Conservation (phyloP, 2,329 filamentous ascomycete genomes). For the Trichoderma breve region DNA sequence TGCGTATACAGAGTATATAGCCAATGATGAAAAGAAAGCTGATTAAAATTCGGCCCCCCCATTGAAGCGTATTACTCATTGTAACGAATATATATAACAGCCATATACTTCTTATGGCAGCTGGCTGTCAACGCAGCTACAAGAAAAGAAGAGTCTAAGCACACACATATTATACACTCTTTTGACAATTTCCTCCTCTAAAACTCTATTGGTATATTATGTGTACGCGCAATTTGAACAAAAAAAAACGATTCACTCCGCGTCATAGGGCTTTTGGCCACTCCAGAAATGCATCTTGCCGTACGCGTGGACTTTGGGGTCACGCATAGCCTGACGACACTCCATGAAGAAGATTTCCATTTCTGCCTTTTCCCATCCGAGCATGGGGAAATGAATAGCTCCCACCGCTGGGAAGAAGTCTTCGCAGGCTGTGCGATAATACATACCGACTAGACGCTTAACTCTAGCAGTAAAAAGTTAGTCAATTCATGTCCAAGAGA, state of each 20-base stretch:
- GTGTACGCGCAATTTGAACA: not conserved
- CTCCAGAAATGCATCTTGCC: constrained; percentile 45
- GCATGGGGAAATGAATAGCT: constrained; percentile 38
- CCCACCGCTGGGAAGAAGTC: constrained; percentile 43
- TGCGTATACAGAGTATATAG: not conserved
- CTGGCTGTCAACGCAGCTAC: not conserved
- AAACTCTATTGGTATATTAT: not conserved
- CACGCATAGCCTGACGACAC: constrained; percentile 32
- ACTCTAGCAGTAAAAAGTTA: constrained; percentile 25
- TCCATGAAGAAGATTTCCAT: constrained; percentile 35
- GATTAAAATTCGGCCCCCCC: not conserved
- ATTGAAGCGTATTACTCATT: not conserved
- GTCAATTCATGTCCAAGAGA: not conserved
- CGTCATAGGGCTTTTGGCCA: constrained; percentile 37
- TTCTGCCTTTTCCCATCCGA: constrained; percentile 37
- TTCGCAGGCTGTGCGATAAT: constrained; percentile 41
- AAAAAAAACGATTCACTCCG: not conserved
- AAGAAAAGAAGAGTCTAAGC: not conserved
- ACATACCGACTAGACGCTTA: constrained; percentile 41
- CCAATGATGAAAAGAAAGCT: not conserved
- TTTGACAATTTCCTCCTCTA: not conserved
- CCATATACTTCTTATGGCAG: not conserved
- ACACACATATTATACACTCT: not conserved
- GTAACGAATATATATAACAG: not conserved
- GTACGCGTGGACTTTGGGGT: constrained; percentile 34